phyloP scores from a whole-genome alignment of 2,329 filamentous ascomycete genomes.

The Pleoardoris graminearum region DNA sequence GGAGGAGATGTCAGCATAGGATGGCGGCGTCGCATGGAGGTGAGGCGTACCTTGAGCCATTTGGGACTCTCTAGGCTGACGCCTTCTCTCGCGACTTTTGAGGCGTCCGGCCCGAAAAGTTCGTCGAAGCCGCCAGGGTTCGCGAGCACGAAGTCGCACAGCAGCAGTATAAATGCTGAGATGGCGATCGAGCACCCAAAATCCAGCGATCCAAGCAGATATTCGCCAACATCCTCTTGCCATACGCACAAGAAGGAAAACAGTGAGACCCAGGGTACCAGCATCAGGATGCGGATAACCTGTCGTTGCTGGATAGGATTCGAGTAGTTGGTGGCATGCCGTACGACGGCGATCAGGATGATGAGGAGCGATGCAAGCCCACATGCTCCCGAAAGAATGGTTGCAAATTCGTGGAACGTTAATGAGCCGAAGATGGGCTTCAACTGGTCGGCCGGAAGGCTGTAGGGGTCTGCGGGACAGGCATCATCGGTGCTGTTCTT shows the following conservation, averaged over 20 bases:
- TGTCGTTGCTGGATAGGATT: conserved; percentile 26
- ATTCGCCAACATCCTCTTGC: conserved; percentile 17
- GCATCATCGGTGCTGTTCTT: conserved; percentile 1
- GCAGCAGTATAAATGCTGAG: conserved; percentile 33
- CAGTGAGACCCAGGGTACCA: conserved; percentile 23
- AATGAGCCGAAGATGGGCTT: conserved; percentile 19
- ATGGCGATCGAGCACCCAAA: conserved; percentile 37
- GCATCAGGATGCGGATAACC: conserved; percentile 24
- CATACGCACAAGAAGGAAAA: conserved; percentile 22
- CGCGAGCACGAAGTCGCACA: conserved; percentile 36
- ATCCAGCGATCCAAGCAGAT: conserved; percentile 23
- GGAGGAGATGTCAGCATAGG: conserved; percentile 4
- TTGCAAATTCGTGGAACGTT: conserved; percentile 22
- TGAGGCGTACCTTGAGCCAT: conserved; percentile 33
- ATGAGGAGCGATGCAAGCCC: conserved; percentile 15
- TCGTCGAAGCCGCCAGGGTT: conserved; percentile 33
- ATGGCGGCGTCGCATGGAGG: neutral
- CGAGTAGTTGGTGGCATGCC: conserved; percentile 22
- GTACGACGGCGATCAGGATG: conserved; percentile 10
- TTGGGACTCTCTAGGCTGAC: conserved; percentile 20
- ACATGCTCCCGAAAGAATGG: conserved; percentile 19
- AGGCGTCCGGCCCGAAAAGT: conserved; percentile 29
- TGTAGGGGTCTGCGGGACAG: conserved; percentile 15
- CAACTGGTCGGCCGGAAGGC: conserved; percentile 10
- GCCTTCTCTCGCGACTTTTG: conserved; percentile 12